A percentile compares a stretch with the other conserved stretches of the same genome.
These are phyloP conservation scores for Lagerstroemia speciosa DNA, from an alignment of 345 rosid species.

Conservation along the genomic window DNA sequence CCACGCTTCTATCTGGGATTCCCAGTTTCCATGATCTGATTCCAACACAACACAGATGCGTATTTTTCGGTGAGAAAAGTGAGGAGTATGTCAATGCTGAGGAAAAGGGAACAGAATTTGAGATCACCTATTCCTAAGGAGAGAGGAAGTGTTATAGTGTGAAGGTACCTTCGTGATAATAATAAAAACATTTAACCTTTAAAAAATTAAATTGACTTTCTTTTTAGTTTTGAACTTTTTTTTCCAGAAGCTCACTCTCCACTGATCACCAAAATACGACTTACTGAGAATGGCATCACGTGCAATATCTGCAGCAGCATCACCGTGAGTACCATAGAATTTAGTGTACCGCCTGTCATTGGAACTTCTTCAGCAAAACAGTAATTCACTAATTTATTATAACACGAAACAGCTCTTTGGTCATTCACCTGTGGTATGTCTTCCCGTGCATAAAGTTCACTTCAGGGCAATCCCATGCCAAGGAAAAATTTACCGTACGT, in stretches of 20 bases:
- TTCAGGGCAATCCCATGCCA: conserved; percentile 96
- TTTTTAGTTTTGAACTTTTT: too few relatives aligned
- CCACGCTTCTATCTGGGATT: conserved; percentile 79
- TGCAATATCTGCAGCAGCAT: conserved; percentile 74
- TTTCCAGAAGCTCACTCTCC: neutral
- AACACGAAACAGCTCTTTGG: neutral
- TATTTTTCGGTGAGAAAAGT: too few relatives aligned
- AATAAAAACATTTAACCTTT: too few relatives aligned
- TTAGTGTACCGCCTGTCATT: conserved; percentile 69
- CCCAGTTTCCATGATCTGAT: conserved; percentile 68
- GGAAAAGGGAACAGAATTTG: too few relatives aligned
- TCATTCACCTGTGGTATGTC: conserved; percentile 55
- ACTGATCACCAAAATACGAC: neutral
- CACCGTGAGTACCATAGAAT: conserved; percentile 62
- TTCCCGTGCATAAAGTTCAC: conserved; percentile 51
- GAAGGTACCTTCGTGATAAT: too few relatives aligned
- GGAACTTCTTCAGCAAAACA: conserved; percentile 11
- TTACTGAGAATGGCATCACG: conserved; percentile 77
- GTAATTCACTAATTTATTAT: neutral
- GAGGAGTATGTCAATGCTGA: too few relatives aligned
- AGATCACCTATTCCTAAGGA: too few relatives aligned
- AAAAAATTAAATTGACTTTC: too few relatives aligned
- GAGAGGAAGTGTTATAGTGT: too few relatives aligned
- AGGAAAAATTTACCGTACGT: conserved; percentile 58
- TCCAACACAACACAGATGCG: conserved; percentile 14